Evolutionary conservation across 169 alveolate genomes (phyloP).

Genomic region (Plasmodium falciparum): DNA sequence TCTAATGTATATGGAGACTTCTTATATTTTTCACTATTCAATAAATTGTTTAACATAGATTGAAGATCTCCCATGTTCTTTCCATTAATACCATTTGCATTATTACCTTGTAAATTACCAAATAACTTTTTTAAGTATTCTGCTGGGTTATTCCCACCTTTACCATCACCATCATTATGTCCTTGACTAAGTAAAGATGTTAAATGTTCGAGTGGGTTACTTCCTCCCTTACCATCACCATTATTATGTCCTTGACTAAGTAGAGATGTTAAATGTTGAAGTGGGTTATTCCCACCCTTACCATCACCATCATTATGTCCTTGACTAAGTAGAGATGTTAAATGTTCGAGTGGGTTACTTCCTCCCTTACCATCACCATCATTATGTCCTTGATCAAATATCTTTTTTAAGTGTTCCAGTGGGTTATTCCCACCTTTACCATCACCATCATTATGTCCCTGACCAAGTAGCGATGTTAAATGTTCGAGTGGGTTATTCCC

Average conservation of each 20-base stretch:
- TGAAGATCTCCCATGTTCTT: conserved; percentile 19
- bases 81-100: conserved; percentile 9
- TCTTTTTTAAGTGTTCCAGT: no score
- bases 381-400: background rate
- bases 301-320: background rate
- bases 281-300: conserved; percentile 1
- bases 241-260: background rate
- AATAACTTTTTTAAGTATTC: conserved; percentile 6
- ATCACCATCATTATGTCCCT: background rate
- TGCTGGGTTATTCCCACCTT: background rate
- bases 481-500: background rate
- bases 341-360: background rate
- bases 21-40: conserved; percentile 5
- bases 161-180: no score
- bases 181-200: no score
- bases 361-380: conserved; percentile 16
- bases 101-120: conserved; percentile 14
- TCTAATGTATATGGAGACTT: conserved; percentile 47
- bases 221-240: background rate
- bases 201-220: no score
- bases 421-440: conserved; percentile 2
- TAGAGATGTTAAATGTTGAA: background rate
- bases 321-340: background rate
- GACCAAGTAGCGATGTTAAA: background rate
- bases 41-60: conserved; percentile 25